Conservation (phyloP, 306 rosid species). For the Datisca glomerata region DNA sequence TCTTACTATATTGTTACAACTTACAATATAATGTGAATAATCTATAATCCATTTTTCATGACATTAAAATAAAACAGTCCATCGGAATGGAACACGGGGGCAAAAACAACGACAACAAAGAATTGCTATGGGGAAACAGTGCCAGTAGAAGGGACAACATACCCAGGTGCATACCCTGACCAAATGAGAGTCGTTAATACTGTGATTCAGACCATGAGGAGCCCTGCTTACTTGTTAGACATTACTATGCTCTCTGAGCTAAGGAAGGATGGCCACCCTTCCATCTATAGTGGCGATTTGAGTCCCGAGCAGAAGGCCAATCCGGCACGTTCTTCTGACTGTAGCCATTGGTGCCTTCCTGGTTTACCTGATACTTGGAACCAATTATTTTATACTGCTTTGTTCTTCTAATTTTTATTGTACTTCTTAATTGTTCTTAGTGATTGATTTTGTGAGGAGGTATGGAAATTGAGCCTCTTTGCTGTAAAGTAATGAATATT, state of each 20-base stretch:
- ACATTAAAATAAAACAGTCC: no score
- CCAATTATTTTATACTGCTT: conserved; percentile 51
- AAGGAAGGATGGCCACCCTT: conserved; percentile 85
- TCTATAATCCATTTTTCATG: no score
- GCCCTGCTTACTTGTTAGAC: conserved; percentile 56
- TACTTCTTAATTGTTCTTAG: neutral
- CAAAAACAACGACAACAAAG: conserved; percentile 31
- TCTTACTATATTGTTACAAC: no score
- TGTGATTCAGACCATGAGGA: conserved; percentile 57
- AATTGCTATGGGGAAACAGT: conserved; percentile 80
- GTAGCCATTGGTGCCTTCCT: conserved; percentile 99
- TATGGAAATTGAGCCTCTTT: conserved; percentile 13
- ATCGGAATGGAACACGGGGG: conserved; percentile 49
- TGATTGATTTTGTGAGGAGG: conserved; percentile 16
- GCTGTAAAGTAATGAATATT: neutral
- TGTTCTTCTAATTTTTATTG: conserved; percentile 26
- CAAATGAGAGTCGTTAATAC: conserved; percentile 67
- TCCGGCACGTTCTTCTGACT: conserved; percentile 64
- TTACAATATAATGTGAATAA: no score
- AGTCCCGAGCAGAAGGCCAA: conserved; percentile 64
- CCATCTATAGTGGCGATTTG: conserved; percentile 79
- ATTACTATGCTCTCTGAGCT: conserved; percentile 68
- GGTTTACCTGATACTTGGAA: conserved; percentile 96
- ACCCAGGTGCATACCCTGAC: conserved; percentile 46
- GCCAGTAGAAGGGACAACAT: conserved; percentile 36